These are phyloP conservation scores for Penicillium bialowiezense DNA, from an alignment of 495 filamentous ascomycete genomes.

Conservation along the genomic window DNA sequence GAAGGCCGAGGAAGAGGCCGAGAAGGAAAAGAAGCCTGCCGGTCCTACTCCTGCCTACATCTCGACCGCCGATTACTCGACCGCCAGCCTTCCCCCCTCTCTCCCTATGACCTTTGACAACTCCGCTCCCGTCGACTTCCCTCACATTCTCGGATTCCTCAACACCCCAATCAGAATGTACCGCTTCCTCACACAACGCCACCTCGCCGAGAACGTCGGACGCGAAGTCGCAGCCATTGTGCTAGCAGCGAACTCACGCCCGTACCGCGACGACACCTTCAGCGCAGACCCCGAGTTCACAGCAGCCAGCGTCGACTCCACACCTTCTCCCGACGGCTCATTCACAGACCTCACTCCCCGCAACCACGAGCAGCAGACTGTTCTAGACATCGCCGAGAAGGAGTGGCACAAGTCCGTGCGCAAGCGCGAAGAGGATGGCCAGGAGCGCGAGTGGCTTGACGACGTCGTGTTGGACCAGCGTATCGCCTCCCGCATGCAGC, in stretches of 20 bases:
- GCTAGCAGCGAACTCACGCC: conserved; percentile 58
- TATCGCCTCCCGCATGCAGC: conserved; percentile 77
- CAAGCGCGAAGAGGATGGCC: conserved; percentile 54
- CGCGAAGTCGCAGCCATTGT: conserved; percentile 85
- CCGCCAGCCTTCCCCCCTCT: conserved; percentile 54
- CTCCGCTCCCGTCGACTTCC: conserved; percentile 70
- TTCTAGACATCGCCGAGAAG: conserved; percentile 72
- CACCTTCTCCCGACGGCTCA: conserved; percentile 17
- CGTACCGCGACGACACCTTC: conserved; percentile 35
- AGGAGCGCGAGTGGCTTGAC: conserved; percentile 72
- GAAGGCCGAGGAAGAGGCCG: conserved; percentile 40
- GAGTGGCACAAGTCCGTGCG: conserved; percentile 85
- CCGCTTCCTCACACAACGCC: conserved; percentile 83
- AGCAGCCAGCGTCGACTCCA: conserved; percentile 30
- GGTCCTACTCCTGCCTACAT: conserved; percentile 60
- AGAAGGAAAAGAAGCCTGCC: conserved; percentile 52
- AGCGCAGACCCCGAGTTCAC: conserved; percentile 23
- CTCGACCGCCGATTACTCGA: conserved; percentile 62
- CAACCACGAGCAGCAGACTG: conserved; percentile 63
- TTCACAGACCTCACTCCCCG: conserved; percentile 13
- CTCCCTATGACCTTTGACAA: conserved; percentile 63
- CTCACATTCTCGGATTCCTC: conserved; percentile 89
- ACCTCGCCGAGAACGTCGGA: conserved; percentile 82
- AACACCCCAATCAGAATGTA: conserved; percentile 84
- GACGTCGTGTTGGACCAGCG: conserved; percentile 75